Conservation (phyloP, 306 rosid genomes). For the Malus asiatica region DNA sequence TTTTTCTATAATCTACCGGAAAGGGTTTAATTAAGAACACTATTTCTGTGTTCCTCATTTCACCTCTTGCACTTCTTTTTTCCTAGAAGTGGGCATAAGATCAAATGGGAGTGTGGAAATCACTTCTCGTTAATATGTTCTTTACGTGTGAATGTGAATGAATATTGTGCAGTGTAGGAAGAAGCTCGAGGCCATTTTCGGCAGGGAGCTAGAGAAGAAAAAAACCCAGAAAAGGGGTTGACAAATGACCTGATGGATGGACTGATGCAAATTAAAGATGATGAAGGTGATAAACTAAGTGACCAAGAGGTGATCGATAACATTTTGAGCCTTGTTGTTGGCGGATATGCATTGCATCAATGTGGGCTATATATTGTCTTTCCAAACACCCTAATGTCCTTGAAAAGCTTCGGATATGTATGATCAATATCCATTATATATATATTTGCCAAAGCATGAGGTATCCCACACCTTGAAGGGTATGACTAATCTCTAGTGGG, state of each 20-base stretch:
- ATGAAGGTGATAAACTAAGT: constrained; percentile 22
- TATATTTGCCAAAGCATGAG: no score
- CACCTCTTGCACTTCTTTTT: no score
- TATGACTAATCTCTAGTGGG: no score
- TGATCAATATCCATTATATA: no score
- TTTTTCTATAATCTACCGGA: neutral
- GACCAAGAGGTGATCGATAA: constrained; percentile 36
- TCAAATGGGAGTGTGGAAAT: no score
- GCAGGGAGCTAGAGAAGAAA: constrained; percentile 26
- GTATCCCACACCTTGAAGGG: no score
- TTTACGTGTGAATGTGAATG: no score
- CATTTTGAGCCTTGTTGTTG: constrained; percentile 24
- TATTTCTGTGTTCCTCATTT: no score
- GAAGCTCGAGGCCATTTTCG: constrained; percentile 27
- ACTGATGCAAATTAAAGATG: constrained; percentile 32
- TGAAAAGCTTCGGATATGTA: constrained; percentile 16
- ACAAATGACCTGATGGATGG: constrained; percentile 35
- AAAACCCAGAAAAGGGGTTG: neutral
- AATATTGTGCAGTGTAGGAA: neutral
- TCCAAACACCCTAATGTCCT: constrained; percentile 33
- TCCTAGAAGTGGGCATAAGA: no score
- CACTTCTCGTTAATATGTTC: no score
- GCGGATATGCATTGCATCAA: constrained; percentile 15
- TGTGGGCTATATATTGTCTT: constrained; percentile 34
- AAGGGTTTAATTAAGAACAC: no score